Percentiles rank a stretch among this genome's conserved stretches.
Evolutionary conservation across 345 rosid genomes (phyloP).

Genomic region (Salix exigua): DNA sequence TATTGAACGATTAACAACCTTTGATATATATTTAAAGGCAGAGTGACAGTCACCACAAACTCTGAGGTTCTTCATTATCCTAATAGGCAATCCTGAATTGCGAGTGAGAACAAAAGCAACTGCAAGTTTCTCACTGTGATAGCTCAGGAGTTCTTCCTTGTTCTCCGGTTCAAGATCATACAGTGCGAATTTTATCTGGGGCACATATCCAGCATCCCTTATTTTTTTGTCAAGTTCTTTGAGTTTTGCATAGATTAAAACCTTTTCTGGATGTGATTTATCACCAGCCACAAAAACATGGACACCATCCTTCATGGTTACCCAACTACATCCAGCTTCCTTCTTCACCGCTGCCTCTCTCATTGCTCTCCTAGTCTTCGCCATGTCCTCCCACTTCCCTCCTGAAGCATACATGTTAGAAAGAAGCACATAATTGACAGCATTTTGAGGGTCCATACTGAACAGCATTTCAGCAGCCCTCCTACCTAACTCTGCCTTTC

Average conservation of each 20-base stretch:
- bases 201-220: slow-evolving; percentile 76
- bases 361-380: slow-evolving; percentile 66
- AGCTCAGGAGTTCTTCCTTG: slow-evolving; percentile 74
- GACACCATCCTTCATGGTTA: slow-evolving; percentile 85
- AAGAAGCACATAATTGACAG: slow-evolving; percentile 79
- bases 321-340: slow-evolving; percentile 97
- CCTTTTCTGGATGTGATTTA: slow-evolving; percentile 59
- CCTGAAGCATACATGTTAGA: slow-evolving; percentile 89
- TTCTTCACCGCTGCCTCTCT: slow-evolving; percentile 66
- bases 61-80: slow-evolving; percentile 91
- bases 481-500: slow-evolving; percentile 56
- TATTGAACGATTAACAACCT: slow-evolving; percentile 53
- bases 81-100: slow-evolving; percentile 56
- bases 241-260: slow-evolving; percentile 59
- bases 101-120: slow-evolving; percentile 71
- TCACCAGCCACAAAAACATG: slow-evolving; percentile 86
- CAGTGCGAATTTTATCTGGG: slow-evolving; percentile 64
- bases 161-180: slow-evolving; percentile 79
- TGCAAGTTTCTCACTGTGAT: slow-evolving; percentile 90
- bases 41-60: slow-evolving; percentile 84
- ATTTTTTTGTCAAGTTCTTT: slow-evolving; percentile 66
- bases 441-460: slow-evolving; percentile 75
- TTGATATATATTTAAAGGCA: slow-evolving; percentile 78
- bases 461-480: slow-evolving; percentile 78
- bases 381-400: slow-evolving; percentile 79